Evolutionary conservation across 345 rosid genomes (phyloP).

Genomic region (Eucalyptus curtisii): DNA sequence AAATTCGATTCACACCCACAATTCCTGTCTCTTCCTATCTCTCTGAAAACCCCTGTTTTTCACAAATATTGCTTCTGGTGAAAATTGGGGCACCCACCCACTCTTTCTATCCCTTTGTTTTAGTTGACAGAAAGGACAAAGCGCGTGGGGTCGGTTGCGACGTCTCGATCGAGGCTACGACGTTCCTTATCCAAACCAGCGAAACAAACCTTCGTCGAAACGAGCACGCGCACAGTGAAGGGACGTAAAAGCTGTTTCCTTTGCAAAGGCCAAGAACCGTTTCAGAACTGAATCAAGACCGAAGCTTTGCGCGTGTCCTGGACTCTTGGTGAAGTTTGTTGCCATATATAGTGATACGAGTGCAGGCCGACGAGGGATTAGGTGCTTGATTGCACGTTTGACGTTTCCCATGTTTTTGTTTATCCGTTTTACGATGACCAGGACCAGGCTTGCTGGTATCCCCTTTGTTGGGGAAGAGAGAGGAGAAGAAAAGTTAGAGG

Average conservation of each 20-base stretch:
- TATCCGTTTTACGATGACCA: not conserved
- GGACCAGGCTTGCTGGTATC: no score
- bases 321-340: not conserved
- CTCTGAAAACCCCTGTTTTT: not conserved
- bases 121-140: not conserved
- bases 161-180: no score
- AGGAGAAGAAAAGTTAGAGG: not conserved
- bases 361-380: no score
- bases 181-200: fast-evolving
- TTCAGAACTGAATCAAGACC: not conserved
- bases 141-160: not conserved
- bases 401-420: not conserved
- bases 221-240: not conserved
- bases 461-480: no score
- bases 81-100: not conserved
- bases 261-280: fast-evolving
- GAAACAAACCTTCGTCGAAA: not conserved
- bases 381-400: not conserved
- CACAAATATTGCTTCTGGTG: not conserved
- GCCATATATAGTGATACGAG: not conserved
- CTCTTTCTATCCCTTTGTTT: not conserved
- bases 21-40: not conserved
- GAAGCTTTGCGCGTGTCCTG: not conserved
- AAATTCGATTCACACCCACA: not conserved
- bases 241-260: not conserved